Conservation (phyloP, 208 protist genomes). For the Vickermania ingenoplastis region DNA sequence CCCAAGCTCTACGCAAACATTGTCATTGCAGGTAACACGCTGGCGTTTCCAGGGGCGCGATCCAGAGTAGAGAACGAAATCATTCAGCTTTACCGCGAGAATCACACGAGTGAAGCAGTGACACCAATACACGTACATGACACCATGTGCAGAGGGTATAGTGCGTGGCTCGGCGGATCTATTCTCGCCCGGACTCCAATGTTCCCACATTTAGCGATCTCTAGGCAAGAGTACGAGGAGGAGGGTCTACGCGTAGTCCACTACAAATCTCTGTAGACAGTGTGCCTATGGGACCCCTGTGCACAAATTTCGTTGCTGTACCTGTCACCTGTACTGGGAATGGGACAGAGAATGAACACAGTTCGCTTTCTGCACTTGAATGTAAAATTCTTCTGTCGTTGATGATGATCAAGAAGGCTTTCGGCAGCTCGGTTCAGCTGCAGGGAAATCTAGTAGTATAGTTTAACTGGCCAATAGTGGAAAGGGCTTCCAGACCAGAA, state of each 20-base stretch:
- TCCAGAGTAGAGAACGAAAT: conserved; percentile 83
- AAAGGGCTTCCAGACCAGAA: no score
- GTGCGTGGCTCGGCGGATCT: conserved; percentile 71
- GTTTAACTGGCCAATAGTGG: no score
- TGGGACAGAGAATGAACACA: not conserved
- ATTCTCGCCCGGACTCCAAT: conserved; percentile 81
- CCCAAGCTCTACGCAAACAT: conserved; percentile 90
- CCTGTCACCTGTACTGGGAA: not conserved
- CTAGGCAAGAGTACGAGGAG: conserved; percentile 80
- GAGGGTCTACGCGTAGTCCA: conserved; percentile 76
- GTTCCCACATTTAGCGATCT: conserved; percentile 79
- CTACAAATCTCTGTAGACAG: conserved; percentile 69
- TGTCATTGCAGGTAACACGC: conserved; percentile 87
- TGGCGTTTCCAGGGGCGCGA: conserved; percentile 77
- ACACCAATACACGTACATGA: conserved; percentile 66
- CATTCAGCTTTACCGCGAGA: conserved; percentile 78
- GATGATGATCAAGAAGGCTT: no score
- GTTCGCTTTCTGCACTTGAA: not conserved
- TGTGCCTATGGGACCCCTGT: not conserved
- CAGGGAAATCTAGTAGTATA: no score
- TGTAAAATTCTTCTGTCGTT: no score
- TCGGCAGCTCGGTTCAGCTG: no score
- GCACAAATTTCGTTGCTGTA: not conserved
- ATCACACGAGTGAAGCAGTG: conserved; percentile 73
- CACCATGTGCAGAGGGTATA: conserved; percentile 61